Base-by-base conservation (phyloP, 164 flowering plant species). In the Malania oleifera region DNA sequence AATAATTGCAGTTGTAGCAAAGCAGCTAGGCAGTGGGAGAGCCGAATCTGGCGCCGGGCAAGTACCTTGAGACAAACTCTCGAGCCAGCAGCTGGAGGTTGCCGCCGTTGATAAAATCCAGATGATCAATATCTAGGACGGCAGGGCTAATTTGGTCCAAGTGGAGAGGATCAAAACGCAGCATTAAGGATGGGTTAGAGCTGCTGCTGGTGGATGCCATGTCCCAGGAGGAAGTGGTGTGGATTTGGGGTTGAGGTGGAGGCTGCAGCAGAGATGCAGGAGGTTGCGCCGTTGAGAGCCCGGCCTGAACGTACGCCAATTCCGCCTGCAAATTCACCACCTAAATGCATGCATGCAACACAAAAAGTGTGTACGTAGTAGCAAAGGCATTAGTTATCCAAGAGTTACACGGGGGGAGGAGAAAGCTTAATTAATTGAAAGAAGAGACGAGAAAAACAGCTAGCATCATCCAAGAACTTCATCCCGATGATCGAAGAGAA, bases 271-370 rank as follows among this genome's bases (percentile, higher is more conserved):
- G 40, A 12, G 45, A 54, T 9, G 71, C 67, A 0, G 47, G 70
- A 18, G 56, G 72, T 45, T 73, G 77, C 57, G 82, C 24, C 0
- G 71, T 70, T 0, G 87, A 59, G 4, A 85, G 74, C 0, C 75
- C 72, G 17, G 85, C 80, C 49, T 85, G 86, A 13, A 68, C 49
- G 65, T 27, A 72, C 0, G 84, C 80, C 24, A 85, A 47, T 54
- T 85, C 91, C 1, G 87, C 82, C 59, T 85, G 87, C 61, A 85
- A 51, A 62, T 75, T 80, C 61, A 82, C 65, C 8, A 82, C 85
- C 91, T 85, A 40, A 45, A 54, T 1, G 45, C n/a, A 29, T 34
- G 37, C 10, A 34, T 34, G 37, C 37, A 34, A 5, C 7, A 34
- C 11, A 1, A 34, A 7, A 34, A 7, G 11, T 34, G 11, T 34